Base-by-base conservation (phyloP, 192 early-diverging fungal genomes). In the Coemansia sp. region DNA sequence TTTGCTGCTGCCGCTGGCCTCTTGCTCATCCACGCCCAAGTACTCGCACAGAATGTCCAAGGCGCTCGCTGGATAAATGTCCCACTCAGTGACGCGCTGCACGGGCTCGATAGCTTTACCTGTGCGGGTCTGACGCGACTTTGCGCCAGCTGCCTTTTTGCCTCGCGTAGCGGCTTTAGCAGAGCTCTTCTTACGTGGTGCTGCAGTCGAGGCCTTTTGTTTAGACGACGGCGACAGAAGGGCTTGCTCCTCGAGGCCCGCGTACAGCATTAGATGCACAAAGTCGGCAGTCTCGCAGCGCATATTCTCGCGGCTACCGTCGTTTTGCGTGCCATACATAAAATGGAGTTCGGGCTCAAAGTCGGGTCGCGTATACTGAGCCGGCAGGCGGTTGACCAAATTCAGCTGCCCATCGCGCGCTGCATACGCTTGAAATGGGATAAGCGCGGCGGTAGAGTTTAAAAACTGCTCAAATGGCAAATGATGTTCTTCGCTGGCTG, bases 241-340 rank as follows among this genome's bases (percentile, higher is more conserved):
- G 22, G 20, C 20, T 27, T 20, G 33, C n/a, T 16, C 31, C 15
- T 57, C 33, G 57, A 33, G 16, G 13, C 57, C 69, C 10, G 80
- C 62, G 66, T 85, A 86, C 27, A 87, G 81, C 87, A 92, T 85
- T 3, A 94, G 69, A 63, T 91, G 91, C 31, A 91, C 86, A 4
- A 91, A 89, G 72, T 94, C 91, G 9, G 91, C 84, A 70, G 89
- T 85, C 66, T 92, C 90, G 36, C 88, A 79, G 46, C 91, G 90
- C 33, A 94, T 71, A 49, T 89, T 89, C 1, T 90, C 92, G 2
- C 80, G 87, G 29, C 89, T 89, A 2, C 74, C 71, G 5, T 78
- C 77, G 11, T 68, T 53, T 7, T 66, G 36, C 27, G 71, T 78
- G 2, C 88, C 90, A 57, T 89, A 89, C 16, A 87, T 85, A 29